Evolutionary conservation across 1,284 basidiomycete genomes (phyloP).

Genomic region (Ganoderma leucocontextum): DNA sequence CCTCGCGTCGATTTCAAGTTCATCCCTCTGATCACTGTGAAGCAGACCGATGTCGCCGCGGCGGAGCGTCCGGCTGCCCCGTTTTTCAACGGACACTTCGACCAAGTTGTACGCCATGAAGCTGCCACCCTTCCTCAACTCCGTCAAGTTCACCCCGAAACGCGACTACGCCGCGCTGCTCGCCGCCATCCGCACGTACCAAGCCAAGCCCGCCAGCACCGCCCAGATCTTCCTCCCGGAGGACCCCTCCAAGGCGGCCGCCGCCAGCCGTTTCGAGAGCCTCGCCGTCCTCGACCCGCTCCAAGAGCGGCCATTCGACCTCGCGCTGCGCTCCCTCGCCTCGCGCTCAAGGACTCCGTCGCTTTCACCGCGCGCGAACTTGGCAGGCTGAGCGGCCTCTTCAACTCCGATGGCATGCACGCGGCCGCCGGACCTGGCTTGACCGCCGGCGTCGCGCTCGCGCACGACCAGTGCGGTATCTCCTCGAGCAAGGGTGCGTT

Average conservation of each 20-base stretch:
- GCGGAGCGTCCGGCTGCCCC: background rate
- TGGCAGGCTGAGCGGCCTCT: background rate
- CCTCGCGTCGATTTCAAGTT: background rate
- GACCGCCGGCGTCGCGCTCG: background rate
- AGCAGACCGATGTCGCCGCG: no score
- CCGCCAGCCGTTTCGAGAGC: background rate
- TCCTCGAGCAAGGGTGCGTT: background rate
- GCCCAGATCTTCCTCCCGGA: background rate
- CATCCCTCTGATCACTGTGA: background rate
- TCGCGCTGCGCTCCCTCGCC: background rate
- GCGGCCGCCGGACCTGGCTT: background rate
- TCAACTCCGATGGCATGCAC: background rate
- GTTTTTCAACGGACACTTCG: background rate
- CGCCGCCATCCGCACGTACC: background rate
- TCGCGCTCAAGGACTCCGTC: background rate
- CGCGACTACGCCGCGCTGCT: conserved; percentile 1
- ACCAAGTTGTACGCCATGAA: background rate
- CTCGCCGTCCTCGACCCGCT: background rate
- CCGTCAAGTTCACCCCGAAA: background rate
- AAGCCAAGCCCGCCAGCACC: background rate
- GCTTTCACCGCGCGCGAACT: background rate
- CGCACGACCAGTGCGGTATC: background rate
- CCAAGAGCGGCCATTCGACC: background rate
- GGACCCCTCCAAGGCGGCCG: background rate
- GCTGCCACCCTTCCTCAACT: conserved; percentile 2